Base-by-base conservation (phyloP, 768 basidiomycete genomes). In the Cystofilobasidium bisporidii region DNA sequence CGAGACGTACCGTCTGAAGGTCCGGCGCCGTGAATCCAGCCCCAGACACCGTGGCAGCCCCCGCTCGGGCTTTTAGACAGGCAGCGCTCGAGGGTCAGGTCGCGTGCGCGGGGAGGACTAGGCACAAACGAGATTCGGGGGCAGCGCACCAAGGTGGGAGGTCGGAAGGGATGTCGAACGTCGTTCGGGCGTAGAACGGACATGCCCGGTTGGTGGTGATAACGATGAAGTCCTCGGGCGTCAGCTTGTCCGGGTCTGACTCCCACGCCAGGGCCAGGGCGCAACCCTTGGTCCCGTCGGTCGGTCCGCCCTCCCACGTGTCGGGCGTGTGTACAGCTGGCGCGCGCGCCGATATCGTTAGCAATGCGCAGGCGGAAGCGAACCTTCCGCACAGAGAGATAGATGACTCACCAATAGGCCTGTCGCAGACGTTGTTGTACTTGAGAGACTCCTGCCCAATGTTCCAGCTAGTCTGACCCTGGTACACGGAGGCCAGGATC, bases 181-280 rank as follows among this genome's bases (percentile, higher is more conserved):
- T 26, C 36, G 59, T 60, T 2, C 36, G 41, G 8, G 24, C 30
- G 24, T 43, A 60, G 36, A 60, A 60, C 1, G 59, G 59, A 26
- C 59, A 60, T 14, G 59, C n/a, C 24, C 24, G 32, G 59, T 36
- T 38, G 36, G 59, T 60, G 22, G 59, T n/a, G 24, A 60, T 40
- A 36, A 60, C 41, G 36, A 38, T 22, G 41, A 60, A 60, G 36
- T 60, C 59, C 36, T 60, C 59, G 20, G 59, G 59, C 59, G 32
- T 26, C 24, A 43, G 24, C 59, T 60, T 60, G 36, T 60, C 36
- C 11, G 36, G 32, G 59, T 60, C 59, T 1, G 59, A 60, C 33
- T 60, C 17, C n/a, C 41, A 60, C 6, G 33, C 59, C 20, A 60
- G 36, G 8, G 59, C 59, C 3, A 60, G 15, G 3, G 59, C 59